Base-by-base conservation (phyloP, 768 basidiomycete genomes). In the Hydnomerulius pinastri region DNA sequence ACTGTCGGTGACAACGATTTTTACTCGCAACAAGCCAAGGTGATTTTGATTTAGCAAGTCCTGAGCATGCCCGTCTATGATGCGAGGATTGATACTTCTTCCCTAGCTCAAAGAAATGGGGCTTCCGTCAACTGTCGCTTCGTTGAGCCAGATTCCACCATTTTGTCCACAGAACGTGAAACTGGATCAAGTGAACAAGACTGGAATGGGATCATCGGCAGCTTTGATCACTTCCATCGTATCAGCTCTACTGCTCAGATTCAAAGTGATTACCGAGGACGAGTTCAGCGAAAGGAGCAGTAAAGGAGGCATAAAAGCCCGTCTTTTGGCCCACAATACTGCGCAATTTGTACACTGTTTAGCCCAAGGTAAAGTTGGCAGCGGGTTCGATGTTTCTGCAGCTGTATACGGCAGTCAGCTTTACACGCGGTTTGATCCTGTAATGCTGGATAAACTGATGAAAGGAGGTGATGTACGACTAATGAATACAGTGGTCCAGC, bases 341-440 rank as follows among this genome's bases (percentile, higher is more conserved):
- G 86, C 97, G 4, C 97, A 99, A 65, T 97, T 87, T 65, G 82
- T 93, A 6, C 97, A 99, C 67, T 98, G 94, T 63, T 76, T 94
- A 30, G 97, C 96, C 0, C 97, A 99, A 72, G 97, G 97, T 33
- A 99, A 99, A 71, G 87, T 99, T 13, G 97, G 97, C 25, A 93
- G 90, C 61, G 97, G 97, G 6, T 99, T 99, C 72, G 97, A 99
- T 62, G 91, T 99, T 40, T 85, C 92, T 6, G 83, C 92, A 0
- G 96, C 96, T 1, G 90, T 92, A 3, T 98, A 89, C 67, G 97
- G 97, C 20, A 94, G 92, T 62, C 96, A 98, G 60, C 63, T 93
- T 6, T 99, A 98, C 72, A 87, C 82, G 20, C 82, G 95, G 38
- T 98, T 98, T 66, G 80, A 82, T 62, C 88, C 92, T 4, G n/a